Base-by-base conservation (phyloP, 2,329 filamentous ascomycete species). In the Fusarium sp. region DNA sequence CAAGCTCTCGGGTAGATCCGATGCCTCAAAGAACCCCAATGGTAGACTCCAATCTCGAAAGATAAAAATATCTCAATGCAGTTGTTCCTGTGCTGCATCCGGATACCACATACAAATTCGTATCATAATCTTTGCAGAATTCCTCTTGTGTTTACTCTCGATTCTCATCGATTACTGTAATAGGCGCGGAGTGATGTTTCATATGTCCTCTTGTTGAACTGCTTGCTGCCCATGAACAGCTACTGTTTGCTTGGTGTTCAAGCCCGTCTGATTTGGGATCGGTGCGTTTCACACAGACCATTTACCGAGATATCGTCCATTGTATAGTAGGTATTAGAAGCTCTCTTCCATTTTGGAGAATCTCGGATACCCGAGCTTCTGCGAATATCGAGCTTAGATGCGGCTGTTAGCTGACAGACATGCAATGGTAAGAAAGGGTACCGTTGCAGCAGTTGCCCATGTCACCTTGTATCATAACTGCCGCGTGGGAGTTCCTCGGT, bases 131-230 rank as follows among this genome's bases (percentile, higher is more conserved):
- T 63, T 63, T 27, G 50, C 54, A 56, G 64, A 63, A 32, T 55
- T 40, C 41, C 47, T 59, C 55, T 62, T 50, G 50, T 55, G 50
- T 63, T 63, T 59, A 54, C 53, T 63, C 34, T 55, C 64, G 13
- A 20, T 30, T 49, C 6, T 23, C 28, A 46, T 32, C 20, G 54
- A 60, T 57, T 53, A 20, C 49, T 28, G 49, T 54, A 20, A 57
- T 50, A 45, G 32, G 40, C 53, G 47, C 56, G 69, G 63, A 45
- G 56, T 28, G 48, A 70, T 59, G 28, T 50, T 46, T 34, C 54
- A 49, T n/a, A 27, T 30, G 25, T 53, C 46, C 37, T 50, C n/a
- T 62, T 41, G 40, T 40, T 56, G 23, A 49, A 41, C 49, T 21
- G 34, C 40, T 21, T 37, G 16, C 30, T 30, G 43, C 49, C 55